These are phyloP conservation scores for Phytophthora boehmeriae DNA, from an alignment of 352 stramenopile species.

Conservation along the genomic window DNA sequence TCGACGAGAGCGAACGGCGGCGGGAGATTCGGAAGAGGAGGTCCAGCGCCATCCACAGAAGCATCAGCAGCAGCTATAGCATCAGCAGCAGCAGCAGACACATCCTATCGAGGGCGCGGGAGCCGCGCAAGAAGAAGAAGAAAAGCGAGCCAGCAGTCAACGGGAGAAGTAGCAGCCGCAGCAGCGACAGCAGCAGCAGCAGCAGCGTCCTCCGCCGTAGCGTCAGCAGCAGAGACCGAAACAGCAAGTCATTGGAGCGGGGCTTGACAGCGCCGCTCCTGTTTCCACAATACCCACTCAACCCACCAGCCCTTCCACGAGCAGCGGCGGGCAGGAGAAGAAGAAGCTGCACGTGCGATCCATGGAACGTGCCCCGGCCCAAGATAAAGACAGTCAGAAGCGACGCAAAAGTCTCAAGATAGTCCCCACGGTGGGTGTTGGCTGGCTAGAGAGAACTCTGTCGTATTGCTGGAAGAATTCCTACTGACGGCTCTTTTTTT, in stretches of 20 bases:
- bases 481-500: no score
- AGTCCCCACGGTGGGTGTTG: slow-evolving; percentile 4
- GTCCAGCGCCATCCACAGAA: slow-evolving; percentile 19
- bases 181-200: background rate
- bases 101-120: background rate
- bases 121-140: background rate
- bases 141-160: background rate
- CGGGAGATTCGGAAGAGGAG: slow-evolving; percentile 25
- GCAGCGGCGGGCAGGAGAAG: slow-evolving; percentile 49
- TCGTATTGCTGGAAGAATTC: no score
- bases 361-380: slow-evolving; percentile 54
- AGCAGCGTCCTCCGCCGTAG: background rate
- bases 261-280: slow-evolving; percentile 31
- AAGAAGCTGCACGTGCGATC: slow-evolving; percentile 70
- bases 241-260: slow-evolving; percentile 12
- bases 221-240: background rate
- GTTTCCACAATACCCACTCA: slow-evolving; percentile 41
- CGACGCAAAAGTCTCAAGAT: slow-evolving; percentile 75
- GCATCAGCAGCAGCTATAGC: background rate
- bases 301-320: slow-evolving; percentile 38
- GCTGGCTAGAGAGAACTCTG: no score
- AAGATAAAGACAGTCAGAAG: slow-evolving; percentile 65
- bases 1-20: slow-evolving; percentile 20
- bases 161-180: slow-evolving; percentile 6
- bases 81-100: slow-evolving; percentile 12